Evolutionary conservation across 2,329 filamentous ascomycete species (phyloP).

Genomic region (Colletotrichum tamarilloi): DNA sequence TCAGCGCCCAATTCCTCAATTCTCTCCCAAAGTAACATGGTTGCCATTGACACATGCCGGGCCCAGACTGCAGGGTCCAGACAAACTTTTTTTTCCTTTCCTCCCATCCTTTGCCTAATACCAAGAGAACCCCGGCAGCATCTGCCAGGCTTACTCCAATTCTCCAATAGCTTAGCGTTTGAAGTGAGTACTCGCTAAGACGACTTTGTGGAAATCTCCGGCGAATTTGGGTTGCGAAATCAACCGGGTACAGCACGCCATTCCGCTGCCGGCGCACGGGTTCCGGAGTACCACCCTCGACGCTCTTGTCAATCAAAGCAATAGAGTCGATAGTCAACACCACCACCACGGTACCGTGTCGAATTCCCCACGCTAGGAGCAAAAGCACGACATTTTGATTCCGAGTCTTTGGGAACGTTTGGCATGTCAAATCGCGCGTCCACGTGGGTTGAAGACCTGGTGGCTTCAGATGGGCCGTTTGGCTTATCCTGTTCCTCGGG

Average conservation of each 20-base stretch:
- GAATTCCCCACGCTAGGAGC: not conserved
- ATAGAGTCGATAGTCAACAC: not conserved
- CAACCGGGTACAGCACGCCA: conserved; percentile 31
- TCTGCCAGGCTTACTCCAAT: not conserved
- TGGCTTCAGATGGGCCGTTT: not conserved
- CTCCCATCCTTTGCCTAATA: not conserved
- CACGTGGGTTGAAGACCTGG: not conserved
- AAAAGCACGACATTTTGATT: not conserved
- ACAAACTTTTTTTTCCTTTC: conserved; percentile 12
- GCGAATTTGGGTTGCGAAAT: conserved; percentile 28
- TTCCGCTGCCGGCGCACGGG: conserved; percentile 25
- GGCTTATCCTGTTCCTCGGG: not conserved
- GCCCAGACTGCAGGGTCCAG: conserved; percentile 20
- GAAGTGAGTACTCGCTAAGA: not conserved
- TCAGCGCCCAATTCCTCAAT: not conserved
- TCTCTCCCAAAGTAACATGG: not conserved
- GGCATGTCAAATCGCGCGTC: not conserved
- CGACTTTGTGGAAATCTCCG: conserved; percentile 3
- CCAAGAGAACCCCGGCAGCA: not conserved
- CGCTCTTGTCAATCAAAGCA: not conserved
- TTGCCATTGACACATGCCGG: conserved; percentile 8
- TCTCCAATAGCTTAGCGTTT: not conserved
- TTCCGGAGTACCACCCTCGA: conserved; percentile 12
- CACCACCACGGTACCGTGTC: not conserved
- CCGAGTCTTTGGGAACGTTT: not conserved